Percentiles rank a stretch among this genome's conserved stretches.
Conservation (phyloP, 805 yeast species). For the Wickerhamiella cacticola region DNA sequence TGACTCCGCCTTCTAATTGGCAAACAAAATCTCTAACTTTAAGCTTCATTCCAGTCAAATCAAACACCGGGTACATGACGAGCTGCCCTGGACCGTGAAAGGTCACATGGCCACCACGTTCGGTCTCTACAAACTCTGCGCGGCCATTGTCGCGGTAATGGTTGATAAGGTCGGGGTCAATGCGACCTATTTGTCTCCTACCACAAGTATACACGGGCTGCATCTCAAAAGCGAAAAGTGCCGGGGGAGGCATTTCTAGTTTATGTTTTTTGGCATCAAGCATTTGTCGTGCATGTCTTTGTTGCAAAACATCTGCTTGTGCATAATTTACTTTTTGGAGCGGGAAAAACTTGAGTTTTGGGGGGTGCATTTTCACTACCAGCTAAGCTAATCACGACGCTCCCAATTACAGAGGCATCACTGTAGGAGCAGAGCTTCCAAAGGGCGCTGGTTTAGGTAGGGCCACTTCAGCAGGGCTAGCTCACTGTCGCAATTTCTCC, state of each 20-base stretch:
- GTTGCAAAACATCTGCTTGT: conserved; percentile 10
- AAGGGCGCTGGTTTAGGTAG: no score
- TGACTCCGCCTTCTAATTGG: conserved; percentile 47
- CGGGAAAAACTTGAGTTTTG: neutral
- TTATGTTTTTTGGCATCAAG: conserved; percentile 11
- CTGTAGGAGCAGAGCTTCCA: no score
- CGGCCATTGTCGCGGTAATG: conserved; percentile 20
- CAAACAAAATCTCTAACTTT: conserved; percentile 56
- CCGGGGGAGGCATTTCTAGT: conserved; percentile 8
- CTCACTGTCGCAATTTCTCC: no score
- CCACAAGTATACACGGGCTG: conserved; percentile 87
- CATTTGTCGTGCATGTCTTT: conserved; percentile 8
- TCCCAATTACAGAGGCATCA: no score
- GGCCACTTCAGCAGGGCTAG: no score
- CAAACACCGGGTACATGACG: conserved; percentile 70
- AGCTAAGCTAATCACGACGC: no score
- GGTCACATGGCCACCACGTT: conserved; percentile 91
- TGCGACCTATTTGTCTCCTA: conserved; percentile 53
- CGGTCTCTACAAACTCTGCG: conserved; percentile 61
- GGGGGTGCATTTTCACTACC: neutral
- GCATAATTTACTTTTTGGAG: conserved; percentile 8
- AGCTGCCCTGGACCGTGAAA: conserved; percentile 96
- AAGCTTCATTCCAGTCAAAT: conserved; percentile 49
- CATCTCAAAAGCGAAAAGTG: conserved; percentile 61
- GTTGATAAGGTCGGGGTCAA: conserved; percentile 28